phyloP scores from a whole-genome alignment of 192 early-diverging fungal species.

The Podila verticillata region DNA sequence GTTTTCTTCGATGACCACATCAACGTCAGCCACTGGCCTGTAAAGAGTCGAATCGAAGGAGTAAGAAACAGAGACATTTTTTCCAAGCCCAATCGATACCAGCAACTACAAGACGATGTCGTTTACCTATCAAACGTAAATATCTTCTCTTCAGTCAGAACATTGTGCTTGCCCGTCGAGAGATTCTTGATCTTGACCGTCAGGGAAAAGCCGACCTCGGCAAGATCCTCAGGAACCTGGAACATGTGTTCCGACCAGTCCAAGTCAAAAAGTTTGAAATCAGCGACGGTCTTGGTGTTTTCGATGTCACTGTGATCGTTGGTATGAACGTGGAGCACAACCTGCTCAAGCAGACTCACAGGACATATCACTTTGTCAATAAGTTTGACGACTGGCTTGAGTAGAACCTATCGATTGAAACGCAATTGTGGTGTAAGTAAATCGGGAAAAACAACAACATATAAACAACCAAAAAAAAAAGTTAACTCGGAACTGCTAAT shows the following conservation, averaged over 20 bases:
- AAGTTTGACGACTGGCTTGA: slow-evolving; percentile 21
- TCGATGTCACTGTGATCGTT: slow-evolving; percentile 18
- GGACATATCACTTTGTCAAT: slow-evolving; percentile 14
- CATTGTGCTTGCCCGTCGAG: slow-evolving; percentile 19
- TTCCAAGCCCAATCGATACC: too few species aligned
- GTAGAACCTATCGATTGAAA: slow-evolving; percentile 14
- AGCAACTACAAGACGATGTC: background rate
- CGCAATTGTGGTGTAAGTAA: background rate
- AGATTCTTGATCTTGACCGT: slow-evolving; percentile 46
- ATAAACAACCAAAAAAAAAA: background rate
- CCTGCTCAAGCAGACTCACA: slow-evolving; percentile 49
- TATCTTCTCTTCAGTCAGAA: background rate
- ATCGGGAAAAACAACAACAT: background rate
- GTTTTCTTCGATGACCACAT: background rate
- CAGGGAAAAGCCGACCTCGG: slow-evolving; percentile 12
- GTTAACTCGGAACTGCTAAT: background rate
- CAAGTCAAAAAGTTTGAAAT: slow-evolving; percentile 20
- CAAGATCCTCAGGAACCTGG: slow-evolving; percentile 50
- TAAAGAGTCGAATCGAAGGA: background rate
- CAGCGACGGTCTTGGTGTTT: slow-evolving; percentile 13
- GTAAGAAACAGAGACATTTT: background rate
- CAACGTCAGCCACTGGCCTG: background rate
- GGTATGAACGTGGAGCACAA: slow-evolving; percentile 27
- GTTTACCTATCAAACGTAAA: slow-evolving; percentile 18
- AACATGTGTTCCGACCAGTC: slow-evolving; percentile 36